These are phyloP conservation scores for Coemansia sp. DNA, from an alignment of 192 early-diverging fungal species.

Conservation along the genomic window DNA sequence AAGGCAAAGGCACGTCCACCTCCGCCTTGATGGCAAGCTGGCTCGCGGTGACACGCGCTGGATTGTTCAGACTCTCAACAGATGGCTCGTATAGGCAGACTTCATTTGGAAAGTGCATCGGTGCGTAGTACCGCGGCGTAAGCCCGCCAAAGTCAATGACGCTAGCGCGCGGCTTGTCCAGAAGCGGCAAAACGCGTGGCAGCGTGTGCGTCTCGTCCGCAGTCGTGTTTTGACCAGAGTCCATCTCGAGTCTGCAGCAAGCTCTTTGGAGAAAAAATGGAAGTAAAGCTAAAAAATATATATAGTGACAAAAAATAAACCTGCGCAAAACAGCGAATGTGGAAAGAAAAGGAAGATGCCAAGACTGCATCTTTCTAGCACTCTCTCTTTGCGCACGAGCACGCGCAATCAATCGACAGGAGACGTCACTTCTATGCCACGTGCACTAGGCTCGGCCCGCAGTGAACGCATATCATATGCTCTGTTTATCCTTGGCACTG, in stretches of 20 bases:
- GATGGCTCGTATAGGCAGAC: conserved; percentile 44
- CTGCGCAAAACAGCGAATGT: not conserved
- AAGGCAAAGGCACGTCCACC: conserved; percentile 31
- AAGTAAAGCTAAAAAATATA: not conserved
- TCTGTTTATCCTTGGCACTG: not conserved
- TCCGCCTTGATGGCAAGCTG: conserved; percentile 1
- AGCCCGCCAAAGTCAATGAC: conserved; percentile 30
- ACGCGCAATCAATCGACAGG: no score
- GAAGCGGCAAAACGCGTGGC: no score
- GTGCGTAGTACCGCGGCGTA: conserved; percentile 24
- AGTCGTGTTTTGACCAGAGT: not conserved
- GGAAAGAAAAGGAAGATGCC: not conserved
- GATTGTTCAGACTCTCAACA: not conserved
- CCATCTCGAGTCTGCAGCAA: not conserved
- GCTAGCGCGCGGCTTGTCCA: conserved; percentile 13
- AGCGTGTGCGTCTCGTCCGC: not conserved
- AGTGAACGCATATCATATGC: no score
- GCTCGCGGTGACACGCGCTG: not conserved
- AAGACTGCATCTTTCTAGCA: no score
- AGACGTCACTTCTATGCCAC: no score
- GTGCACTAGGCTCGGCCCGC: no score
- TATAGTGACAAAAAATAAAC: not conserved
- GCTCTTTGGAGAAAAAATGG: not conserved
- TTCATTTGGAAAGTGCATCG: conserved; percentile 43
- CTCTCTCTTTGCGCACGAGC: no score